Conservation (phyloP, 140 eudicot genomes). For the Oenanthe javanica region DNA sequence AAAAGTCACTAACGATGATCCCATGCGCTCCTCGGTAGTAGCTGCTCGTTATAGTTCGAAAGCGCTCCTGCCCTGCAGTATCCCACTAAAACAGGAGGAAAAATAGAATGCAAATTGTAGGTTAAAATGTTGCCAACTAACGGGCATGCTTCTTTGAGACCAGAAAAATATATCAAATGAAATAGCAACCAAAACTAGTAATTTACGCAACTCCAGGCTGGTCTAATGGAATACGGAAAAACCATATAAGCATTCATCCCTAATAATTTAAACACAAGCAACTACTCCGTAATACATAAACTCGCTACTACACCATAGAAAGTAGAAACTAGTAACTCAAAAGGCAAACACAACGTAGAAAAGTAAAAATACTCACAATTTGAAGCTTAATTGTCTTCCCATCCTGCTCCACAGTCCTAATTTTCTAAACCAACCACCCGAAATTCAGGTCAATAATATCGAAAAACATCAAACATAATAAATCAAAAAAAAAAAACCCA, state of each 20-base stretch:
- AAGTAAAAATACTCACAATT: conserved; percentile 33
- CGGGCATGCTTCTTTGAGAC: not conserved
- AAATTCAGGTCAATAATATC: not conserved
- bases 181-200: not conserved
- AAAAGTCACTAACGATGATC: conserved; percentile 46
- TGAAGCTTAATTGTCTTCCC: conserved; percentile 70
- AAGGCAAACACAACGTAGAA: not conserved
- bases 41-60: conserved; percentile 75
- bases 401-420: conserved; percentile 48
- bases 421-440: not conserved
- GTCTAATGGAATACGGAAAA: too few relatives aligned
- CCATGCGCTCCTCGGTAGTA: conserved; percentile 84
- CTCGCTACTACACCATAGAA: not conserved
- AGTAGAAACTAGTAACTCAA: too few relatives aligned
- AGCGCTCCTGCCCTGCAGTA: conserved; percentile 80
- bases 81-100: conserved; percentile 44
- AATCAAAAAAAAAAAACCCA: not conserved
- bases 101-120: not conserved
- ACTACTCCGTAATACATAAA: not conserved
- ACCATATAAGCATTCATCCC: not conserved
- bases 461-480: not conserved
- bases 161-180: not conserved
- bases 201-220: not conserved
- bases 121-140: not conserved
- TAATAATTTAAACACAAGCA: not conserved